Conservation (phyloP, 169 alveolate species). For the Plasmodium reichenowi region DNA sequence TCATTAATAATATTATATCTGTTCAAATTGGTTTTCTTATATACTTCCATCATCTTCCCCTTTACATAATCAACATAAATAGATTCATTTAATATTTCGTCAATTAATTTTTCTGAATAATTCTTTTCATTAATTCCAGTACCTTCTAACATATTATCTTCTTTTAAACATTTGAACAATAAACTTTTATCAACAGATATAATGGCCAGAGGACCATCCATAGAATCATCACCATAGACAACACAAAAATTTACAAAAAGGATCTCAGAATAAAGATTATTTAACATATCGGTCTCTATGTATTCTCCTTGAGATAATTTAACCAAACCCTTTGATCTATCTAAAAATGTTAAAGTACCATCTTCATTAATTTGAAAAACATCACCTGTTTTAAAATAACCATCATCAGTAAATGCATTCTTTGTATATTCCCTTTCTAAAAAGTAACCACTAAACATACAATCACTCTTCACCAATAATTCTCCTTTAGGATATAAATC, state of each 20-base stretch:
- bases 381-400: constrained; percentile 95
- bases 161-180: constrained; percentile 10
- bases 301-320: constrained; percentile 97
- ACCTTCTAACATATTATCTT: constrained; percentile 13
- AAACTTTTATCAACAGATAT: constrained; percentile 26
- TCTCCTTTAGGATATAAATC: constrained; percentile 94
- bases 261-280: constrained; percentile 29
- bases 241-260: constrained; percentile 40
- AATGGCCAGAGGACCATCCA: constrained; percentile 68
- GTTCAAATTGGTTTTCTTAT: constrained; percentile 23
- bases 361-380: constrained; percentile 89
- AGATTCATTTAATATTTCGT: neutral
- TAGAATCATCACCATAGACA: constrained; percentile 65
- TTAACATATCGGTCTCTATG: constrained; percentile 82
- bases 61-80: constrained; percentile 32
- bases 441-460: constrained; percentile 91
- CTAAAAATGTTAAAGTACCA: constrained; percentile 93
- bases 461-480: constrained; percentile 90
- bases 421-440: constrained; percentile 90
- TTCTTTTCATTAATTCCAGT: neutral
- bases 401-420: constrained; percentile 88
- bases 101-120: constrained; percentile 3
- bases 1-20: constrained; percentile 22
- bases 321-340: constrained; percentile 94
- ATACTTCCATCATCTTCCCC: constrained; percentile 29